Base-by-base conservation (phyloP, 2,329 filamentous ascomycete species). In the Venturia oleaginea region DNA sequence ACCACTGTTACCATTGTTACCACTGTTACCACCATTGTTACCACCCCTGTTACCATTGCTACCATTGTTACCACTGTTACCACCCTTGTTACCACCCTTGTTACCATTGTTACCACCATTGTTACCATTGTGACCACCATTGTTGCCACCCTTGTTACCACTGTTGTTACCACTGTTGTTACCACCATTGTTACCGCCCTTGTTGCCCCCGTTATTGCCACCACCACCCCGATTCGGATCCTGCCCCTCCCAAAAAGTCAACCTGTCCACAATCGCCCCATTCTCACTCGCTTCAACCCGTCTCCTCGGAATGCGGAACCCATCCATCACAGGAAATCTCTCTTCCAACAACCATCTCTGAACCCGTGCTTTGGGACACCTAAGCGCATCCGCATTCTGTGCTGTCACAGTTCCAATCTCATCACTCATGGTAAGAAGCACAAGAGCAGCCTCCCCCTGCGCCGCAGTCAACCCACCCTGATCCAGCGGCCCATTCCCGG, bases 401-500 rank as follows among this genome's bases (percentile, higher is more conserved):
- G 32, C 24, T 13, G n/a, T 60, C 5, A 60, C 27, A 15, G 34
- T n/a, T 3, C 59, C 40, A 17, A 40, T 40, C 7, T 43, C 59
- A 42, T 60, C 59, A 13, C 15, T n/a, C 40, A 62, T 48, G 1
- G 27, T 37, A 0, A 51, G 10, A 10, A 62, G 15, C 1, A 62
- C 24, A 24, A 62, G 22, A 2, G 40, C 22, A 13, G 61, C 61
- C 13, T 62, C 61, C 4, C 61, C 61, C n/a, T 62, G 42, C 15
- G 40, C 61, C n/a, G 40, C 24, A n/a, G 42, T 7, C n/a, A 62
- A 8, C 2, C 15, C n/a, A 19, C 24, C 32, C 5, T 46, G 32
- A 37, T 40, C n/a, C 11, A 64, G 22, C 10, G 43, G 43, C 15
- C 38, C 61, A 63, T 57, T 65, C 2, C 64, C 64, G 10, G 43